Percentiles rank a stretch among this genome's conserved stretches.
Conservation (phyloP, 2,329 filamentous ascomycete genomes). For the Ascochyta rabiei region DNA sequence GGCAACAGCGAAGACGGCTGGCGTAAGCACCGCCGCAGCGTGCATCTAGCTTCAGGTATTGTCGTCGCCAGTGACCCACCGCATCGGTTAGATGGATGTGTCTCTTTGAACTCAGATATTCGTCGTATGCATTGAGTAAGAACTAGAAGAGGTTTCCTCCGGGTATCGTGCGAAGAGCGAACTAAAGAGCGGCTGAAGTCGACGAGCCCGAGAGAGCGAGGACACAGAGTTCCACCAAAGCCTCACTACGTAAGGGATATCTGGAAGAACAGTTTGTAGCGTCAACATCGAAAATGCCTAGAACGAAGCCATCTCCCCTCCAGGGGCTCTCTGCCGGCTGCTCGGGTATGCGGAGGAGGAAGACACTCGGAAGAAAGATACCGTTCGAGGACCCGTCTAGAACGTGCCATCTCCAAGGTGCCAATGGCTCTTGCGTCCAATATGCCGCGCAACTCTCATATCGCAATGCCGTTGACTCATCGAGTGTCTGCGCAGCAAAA, state of each 20-base stretch:
- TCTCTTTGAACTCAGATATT: background rate
- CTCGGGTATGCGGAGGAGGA: background rate
- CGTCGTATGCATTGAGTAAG: background rate
- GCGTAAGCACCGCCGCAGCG: slow-evolving; percentile 3
- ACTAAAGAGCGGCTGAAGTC: background rate
- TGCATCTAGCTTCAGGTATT: background rate
- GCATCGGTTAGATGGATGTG: background rate
- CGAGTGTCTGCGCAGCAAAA: background rate
- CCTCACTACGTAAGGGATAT: background rate
- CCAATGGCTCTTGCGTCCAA: background rate
- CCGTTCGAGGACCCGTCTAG: background rate
- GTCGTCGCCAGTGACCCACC: background rate
- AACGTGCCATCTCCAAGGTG: background rate
- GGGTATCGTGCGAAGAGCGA: background rate
- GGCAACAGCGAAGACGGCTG: background rate
- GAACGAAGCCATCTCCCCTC: background rate
- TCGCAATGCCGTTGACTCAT: background rate
- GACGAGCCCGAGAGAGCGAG: background rate
- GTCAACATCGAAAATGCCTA: background rate
- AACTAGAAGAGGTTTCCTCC: background rate
- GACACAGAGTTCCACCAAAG: background rate
- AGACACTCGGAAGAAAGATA: background rate
- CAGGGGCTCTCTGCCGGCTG: background rate
- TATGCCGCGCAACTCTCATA: background rate
- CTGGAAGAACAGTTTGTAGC: background rate